Evolutionary conservation across 352 stramenopile genomes (phyloP).

Genomic region (Peronospora farinosa): DNA sequence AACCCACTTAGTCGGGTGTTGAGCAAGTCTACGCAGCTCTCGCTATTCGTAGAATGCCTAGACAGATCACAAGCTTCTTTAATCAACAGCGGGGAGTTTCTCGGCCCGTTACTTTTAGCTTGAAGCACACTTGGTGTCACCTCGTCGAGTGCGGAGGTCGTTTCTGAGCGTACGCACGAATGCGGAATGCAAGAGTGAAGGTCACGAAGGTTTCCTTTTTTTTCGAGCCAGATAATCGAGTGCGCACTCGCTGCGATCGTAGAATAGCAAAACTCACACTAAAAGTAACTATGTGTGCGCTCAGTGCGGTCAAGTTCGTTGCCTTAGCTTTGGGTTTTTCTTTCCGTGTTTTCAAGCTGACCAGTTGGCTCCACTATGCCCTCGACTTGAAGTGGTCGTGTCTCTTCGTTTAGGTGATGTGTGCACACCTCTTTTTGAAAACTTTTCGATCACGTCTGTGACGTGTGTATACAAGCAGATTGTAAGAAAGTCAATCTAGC

Average conservation of each 20-base stretch:
- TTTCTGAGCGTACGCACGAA: constrained; percentile 16
- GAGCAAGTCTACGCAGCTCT: constrained; percentile 30
- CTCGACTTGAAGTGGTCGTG: constrained; percentile 24
- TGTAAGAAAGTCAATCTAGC: constrained; percentile 7
- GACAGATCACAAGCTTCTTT: constrained; percentile 14
- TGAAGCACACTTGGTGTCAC: constrained; percentile 15
- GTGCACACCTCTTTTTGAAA: constrained; percentile 7
- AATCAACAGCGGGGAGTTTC: constrained; percentile 19
- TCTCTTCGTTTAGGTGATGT: not conserved
- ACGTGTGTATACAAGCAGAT: constrained; percentile 14
- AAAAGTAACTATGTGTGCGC: constrained; percentile 1
- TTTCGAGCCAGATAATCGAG: constrained; percentile 10
- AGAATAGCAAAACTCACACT: constrained; percentile 30
- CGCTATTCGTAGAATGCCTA: constrained; percentile 33
- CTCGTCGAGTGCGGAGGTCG: constrained; percentile 21
- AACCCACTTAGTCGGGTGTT: constrained; percentile 20
- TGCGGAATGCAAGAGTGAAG: constrained; percentile 31
- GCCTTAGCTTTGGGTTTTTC: constrained; percentile 24
- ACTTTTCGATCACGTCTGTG: constrained; percentile 8
- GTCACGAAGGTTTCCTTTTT: constrained; percentile 27
- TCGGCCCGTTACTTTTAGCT: constrained; percentile 20
- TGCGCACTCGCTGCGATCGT: constrained; percentile 19
- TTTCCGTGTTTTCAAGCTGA: constrained; percentile 21
- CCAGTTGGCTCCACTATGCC: constrained; percentile 21
- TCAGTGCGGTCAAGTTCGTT: constrained; percentile 13